Evolutionary conservation across 345 rosid species (phyloP), one percentile per base, ranked within the genome.

Genomic region (Bruguiera parviflora): DNA sequence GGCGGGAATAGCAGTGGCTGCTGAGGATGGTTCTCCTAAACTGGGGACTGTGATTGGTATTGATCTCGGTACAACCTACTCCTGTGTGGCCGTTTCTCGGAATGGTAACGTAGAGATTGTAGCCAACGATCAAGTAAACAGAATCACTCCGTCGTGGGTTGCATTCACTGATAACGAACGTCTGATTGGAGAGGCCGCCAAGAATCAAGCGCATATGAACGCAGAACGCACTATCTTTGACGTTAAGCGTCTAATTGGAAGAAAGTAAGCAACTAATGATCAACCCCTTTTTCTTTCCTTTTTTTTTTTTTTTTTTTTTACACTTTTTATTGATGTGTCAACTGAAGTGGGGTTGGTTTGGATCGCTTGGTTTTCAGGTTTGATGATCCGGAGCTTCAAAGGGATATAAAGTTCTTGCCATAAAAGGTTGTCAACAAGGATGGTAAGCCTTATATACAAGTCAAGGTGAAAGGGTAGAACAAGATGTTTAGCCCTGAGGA

Each of bases 91-190:
- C 24, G 84, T 83, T 19, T 78, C 74, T 68, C 77, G 73, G 63
- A 77, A 81, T 46, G 82, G 83, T 20, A 78, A 73, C 24, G 79
- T 81, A 25, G 91, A 87, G 73, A 83, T 87, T 43, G 73, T 85
- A 75, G 89, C 92, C 56, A 87, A 87, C 71, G 86, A 87, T 79
- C 86, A 85, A 60, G 89, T 87, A 2, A 85, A 85, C 77, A 76
- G 92, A 68, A 85, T 85, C 63, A 87, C 88, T 62, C 89, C 92
- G 25, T 85, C 92, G 0, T 83, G 89, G 89, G 92, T 87, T 46
- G 89, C 92, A 1, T 88, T 85, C 72, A 82, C 91, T 27, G 91
- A 85, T 31, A 75, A 81, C 0, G 87, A 89, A 73, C 86, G 88
- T 74, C 82, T 87, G 47, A 84, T 89, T 5, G 91, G 91, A 35